Percentiles rank a stretch among this genome's conserved stretches.
phyloP scores from a whole-genome alignment of 345 rosid species.

The Psidium friedrichsthalianum region DNA sequence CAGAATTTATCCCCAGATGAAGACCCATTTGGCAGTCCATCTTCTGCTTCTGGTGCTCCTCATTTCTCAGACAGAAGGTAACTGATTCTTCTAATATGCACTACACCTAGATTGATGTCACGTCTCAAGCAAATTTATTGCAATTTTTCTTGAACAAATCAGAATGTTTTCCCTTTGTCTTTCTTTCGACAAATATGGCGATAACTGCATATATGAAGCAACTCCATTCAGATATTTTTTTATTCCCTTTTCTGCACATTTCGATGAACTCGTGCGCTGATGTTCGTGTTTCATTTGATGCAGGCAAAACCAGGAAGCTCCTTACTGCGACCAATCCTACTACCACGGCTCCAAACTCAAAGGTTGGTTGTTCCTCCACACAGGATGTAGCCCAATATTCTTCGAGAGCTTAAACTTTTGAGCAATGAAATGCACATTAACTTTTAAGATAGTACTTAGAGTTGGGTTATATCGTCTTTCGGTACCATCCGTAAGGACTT shows the following conservation, averaged over 20 bases:
- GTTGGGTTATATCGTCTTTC: background rate
- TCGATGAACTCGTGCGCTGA: background rate
- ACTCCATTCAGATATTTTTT: background rate
- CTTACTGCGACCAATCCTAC: background rate
- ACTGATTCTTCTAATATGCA: background rate
- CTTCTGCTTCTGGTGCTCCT: conserved; percentile 9
- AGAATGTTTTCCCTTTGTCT: background rate
- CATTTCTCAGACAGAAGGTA: conserved; percentile 9
- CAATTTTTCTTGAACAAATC: background rate
- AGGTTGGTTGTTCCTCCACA: conserved; percentile 9
- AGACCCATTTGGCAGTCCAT: background rate
- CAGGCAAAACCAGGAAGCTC: conserved; percentile 29
- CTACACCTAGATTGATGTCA: background rate
- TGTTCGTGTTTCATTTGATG: background rate
- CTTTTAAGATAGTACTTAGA: background rate
- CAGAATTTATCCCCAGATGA: background rate
- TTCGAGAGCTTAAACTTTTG: background rate
- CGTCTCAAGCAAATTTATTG: background rate
- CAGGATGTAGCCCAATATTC: background rate
- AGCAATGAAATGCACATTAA: background rate
- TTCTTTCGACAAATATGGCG: background rate
- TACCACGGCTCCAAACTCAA: conserved; percentile 4
- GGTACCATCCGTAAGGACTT: background rate
- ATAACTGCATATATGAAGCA: background rate
- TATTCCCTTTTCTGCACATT: background rate